Evolutionary conservation across 163 green algal genomes (phyloP).

Genomic region (Volvox carteri): DNA sequence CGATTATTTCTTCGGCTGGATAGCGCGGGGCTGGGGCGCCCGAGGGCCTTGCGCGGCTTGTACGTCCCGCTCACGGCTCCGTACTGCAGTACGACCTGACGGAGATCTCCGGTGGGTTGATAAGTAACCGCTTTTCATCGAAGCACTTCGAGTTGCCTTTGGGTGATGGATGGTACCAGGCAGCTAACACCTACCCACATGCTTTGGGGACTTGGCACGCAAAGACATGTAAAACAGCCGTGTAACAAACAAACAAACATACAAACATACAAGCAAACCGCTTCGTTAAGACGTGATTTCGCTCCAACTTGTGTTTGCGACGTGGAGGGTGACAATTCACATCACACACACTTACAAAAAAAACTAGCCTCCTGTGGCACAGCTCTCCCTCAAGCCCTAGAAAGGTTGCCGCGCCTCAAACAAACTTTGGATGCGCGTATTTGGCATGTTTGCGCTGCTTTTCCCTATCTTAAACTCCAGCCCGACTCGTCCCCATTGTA

Average conservation of each 20-base stretch:
- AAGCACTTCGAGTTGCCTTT: background rate
- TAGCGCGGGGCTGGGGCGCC: constrained; percentile 61
- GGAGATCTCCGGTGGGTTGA: constrained; percentile 77
- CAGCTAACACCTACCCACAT: background rate
- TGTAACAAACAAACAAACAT: no score
- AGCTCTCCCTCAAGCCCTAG: background rate
- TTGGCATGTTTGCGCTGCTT: background rate
- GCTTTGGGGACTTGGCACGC: background rate
- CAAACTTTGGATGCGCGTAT: background rate
- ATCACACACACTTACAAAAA: no score
- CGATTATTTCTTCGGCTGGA: background rate
- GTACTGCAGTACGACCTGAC: constrained; percentile 79
- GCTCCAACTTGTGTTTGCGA: no score
- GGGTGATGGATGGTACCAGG: background rate
- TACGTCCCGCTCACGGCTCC: background rate
- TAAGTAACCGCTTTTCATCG: background rate
- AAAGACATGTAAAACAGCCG: no score
- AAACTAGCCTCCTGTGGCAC: background rate
- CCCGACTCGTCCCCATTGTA: background rate
- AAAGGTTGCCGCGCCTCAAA: background rate
- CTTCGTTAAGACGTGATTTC: background rate
- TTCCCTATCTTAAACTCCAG: background rate
- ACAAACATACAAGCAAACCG: no score
- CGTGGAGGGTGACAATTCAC: no score
- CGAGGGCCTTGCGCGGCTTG: constrained; percentile 21